Conservation (phyloP, 768 basidiomycete species). For the Strobilomyces dryophilus region DNA sequence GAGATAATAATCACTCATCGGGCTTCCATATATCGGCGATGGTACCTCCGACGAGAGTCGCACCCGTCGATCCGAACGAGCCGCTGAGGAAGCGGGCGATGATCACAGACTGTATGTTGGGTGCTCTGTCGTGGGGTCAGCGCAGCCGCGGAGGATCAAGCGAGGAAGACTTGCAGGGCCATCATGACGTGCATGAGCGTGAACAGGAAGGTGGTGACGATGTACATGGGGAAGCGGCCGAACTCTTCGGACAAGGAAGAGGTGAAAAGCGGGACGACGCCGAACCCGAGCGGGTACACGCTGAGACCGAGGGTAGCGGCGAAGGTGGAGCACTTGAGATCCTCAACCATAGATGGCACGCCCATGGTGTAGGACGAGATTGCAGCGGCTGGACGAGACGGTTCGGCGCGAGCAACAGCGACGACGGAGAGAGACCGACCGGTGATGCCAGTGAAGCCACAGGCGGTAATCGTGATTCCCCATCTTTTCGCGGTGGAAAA, state of each 20-base stretch:
- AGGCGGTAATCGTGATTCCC: conserved; percentile 34
- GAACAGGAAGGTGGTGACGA: conserved; percentile 47
- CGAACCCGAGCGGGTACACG: conserved; percentile 59
- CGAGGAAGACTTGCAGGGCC: conserved; percentile 23
- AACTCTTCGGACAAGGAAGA: conserved; percentile 74
- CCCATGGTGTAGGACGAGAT: conserved; percentile 55
- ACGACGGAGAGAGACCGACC: conserved; percentile 18
- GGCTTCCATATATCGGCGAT: conserved; percentile 67
- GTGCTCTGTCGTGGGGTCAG: conserved; percentile 27
- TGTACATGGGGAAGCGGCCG: conserved; percentile 58
- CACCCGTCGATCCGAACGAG: conserved; percentile 62
- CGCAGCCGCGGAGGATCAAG: background rate
- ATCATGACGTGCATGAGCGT: conserved; percentile 44
- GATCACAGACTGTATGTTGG: conserved; percentile 58
- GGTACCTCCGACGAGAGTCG: conserved; percentile 73
- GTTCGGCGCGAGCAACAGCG: background rate
- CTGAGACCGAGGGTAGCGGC: conserved; percentile 47
- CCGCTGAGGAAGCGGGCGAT: conserved; percentile 63
- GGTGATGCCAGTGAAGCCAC: conserved; percentile 30
- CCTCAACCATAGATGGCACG: conserved; percentile 48
- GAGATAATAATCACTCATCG: conserved; percentile 46
- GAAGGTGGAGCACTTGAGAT: conserved; percentile 41
- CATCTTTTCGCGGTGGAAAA: conserved; percentile 40
- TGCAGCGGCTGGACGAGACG: conserved; percentile 38
- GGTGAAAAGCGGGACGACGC: conserved; percentile 57